Evolutionary conservation across 2,329 filamentous ascomycete species (phyloP).

Genomic region (Aureobasidium sp.): DNA sequence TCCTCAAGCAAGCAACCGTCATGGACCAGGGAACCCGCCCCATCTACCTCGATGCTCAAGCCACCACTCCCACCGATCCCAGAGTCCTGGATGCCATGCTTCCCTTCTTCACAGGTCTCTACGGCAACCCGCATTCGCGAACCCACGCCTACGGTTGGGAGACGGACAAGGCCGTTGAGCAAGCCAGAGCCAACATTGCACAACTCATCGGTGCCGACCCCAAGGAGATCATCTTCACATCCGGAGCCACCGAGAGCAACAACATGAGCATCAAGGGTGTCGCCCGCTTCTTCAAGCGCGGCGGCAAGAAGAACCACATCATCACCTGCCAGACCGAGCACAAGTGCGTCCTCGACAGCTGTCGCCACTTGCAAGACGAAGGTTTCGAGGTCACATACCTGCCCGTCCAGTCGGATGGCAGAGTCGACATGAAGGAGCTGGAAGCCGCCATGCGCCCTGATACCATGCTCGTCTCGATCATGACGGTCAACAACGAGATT

Average conservation of each 20-base stretch:
- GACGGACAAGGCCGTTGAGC: slow-evolving; percentile 86
- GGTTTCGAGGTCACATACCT: slow-evolving; percentile 96
- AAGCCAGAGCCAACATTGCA: slow-evolving; percentile 75
- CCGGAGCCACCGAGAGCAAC: slow-evolving; percentile 95
- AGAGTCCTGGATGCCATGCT: slow-evolving; percentile 95
- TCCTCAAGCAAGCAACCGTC: slow-evolving; percentile 83
- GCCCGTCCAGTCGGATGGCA: slow-evolving; percentile 77
- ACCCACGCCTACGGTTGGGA: slow-evolving; percentile 99
- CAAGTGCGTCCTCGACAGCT: slow-evolving; percentile 97
- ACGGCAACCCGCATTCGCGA: slow-evolving; percentile 93
- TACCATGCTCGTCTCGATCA: slow-evolving; percentile 87
- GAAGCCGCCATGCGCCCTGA: slow-evolving; percentile 85
- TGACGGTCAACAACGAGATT: slow-evolving; percentile 99
- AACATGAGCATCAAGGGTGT: slow-evolving; percentile 99
- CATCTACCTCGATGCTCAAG: slow-evolving; percentile 98
- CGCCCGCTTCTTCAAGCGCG: slow-evolving; percentile 84
- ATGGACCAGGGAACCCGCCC: slow-evolving; percentile 89
- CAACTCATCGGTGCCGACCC: slow-evolving; percentile 83
- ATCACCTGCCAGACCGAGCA: slow-evolving; percentile 97
- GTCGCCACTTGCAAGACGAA: slow-evolving; percentile 91
- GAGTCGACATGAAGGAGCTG: slow-evolving; percentile 74
- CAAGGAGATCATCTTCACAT: slow-evolving; percentile 98
- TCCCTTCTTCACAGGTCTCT: slow-evolving; percentile 84
- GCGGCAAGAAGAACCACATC: slow-evolving; percentile 96
- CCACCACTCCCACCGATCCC: slow-evolving; percentile 90